Base-by-base conservation (phyloP, 129 eudicot species). In the Saposhnikovia divaricata region DNA sequence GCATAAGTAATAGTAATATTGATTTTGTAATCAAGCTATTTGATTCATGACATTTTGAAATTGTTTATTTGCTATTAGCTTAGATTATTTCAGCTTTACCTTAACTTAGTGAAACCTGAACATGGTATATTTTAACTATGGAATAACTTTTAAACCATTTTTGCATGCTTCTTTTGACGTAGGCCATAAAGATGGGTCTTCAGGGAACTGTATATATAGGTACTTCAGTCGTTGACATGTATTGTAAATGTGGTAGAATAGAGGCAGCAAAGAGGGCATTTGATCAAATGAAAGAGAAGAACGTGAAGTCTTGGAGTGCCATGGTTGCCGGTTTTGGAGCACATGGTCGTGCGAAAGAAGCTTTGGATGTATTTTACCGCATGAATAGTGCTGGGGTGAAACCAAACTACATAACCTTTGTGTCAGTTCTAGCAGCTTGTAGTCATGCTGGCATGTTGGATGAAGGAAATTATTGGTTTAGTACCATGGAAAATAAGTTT, bases 191-290 rank as follows among this genome's bases (percentile, higher is more conserved):
- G 86, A 76, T 84, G 84, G 86, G 82, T 45, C 45, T 89, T 43
- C 90, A 89, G 77, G 81, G 76, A 12, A 79, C 84, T 76, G 85
- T 83, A 13, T 84, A 79, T 53, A 83, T 89, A 50, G 90, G 92
- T 38, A 85, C 88, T 31, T 89, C 92, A 7, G 51, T 89, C 8
- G 79, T 89, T 46, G 88, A 86, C 86, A 86, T 89, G 92, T 89
- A 89, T 51, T 86, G 88, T 81, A 89, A 84, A 75, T 84, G 82
- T 31, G 90, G 86, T 31, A 78, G 84, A 79, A 72, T 86, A 27
- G 72, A 25, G 28, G 50, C 78, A 74, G 92, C 92, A 48, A 85
- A 86, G 79, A 63, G 75, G n/a, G 88, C 83, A 27, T 89, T 89
- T 57, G 83, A 82, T 51, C 78, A 80, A 38, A 78, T 86, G 90